phyloP scores from a whole-genome alignment of 768 basidiomycete species.

The Phanerochaete sordida region DNA sequence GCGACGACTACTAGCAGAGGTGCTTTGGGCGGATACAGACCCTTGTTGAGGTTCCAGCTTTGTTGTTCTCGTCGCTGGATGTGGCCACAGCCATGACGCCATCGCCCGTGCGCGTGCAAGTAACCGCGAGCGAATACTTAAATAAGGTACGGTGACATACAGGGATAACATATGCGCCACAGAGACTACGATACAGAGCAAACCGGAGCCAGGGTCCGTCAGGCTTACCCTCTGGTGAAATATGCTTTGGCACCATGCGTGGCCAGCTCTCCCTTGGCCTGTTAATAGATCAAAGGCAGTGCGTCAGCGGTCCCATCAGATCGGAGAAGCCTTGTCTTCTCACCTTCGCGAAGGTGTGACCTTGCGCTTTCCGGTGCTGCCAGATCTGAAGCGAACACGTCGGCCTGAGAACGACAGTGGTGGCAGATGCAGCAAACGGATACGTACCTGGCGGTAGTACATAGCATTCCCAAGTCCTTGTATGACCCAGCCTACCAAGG shows the following conservation, averaged over 20 bases:
- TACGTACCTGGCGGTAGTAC: slow-evolving; percentile 72
- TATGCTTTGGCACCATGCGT: slow-evolving; percentile 85
- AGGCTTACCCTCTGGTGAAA: slow-evolving; percentile 73
- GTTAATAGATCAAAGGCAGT: slow-evolving; percentile 9
- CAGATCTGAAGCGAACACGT: slow-evolving; percentile 53
- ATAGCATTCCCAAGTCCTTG: slow-evolving; percentile 81
- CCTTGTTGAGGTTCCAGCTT: no score
- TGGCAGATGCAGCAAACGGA: neutral
- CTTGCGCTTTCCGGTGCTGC: slow-evolving; percentile 74
- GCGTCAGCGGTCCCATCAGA: neutral
- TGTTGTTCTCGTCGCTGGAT: no score
- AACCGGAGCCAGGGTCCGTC: neutral
- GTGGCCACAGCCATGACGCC: no score
- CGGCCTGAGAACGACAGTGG: neutral
- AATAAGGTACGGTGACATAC: neutral
- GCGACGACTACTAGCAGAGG: neutral
- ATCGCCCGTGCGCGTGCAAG: no score
- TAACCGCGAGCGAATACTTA: neutral
- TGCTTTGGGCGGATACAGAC: no score
- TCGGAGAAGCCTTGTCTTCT: neutral
- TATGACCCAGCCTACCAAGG: slow-evolving; percentile 83
- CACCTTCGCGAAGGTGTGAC: slow-evolving; percentile 86
- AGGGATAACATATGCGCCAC: neutral
- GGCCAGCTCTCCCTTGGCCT: slow-evolving; percentile 85
- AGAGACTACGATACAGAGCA: neutral